Base-by-base conservation (phyloP, 2,329 filamentous ascomycete species). In the Magnaporthales sp. region DNA sequence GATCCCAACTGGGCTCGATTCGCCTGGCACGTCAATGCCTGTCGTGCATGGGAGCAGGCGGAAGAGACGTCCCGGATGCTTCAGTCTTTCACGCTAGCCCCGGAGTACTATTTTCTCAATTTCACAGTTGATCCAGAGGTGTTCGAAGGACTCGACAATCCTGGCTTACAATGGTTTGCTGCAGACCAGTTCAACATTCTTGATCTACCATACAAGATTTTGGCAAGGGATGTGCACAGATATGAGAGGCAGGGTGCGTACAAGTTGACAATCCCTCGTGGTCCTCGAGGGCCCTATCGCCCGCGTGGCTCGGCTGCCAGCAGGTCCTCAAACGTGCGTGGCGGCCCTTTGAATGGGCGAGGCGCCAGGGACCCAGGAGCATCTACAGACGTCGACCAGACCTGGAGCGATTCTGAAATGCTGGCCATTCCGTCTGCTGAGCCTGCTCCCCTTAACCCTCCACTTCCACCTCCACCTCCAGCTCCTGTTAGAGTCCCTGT, bases 31-130 rank as follows among this genome's bases (percentile, higher is more conserved):
- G 70, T 83, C 54, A 75, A 78, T 31, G 76, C 76, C 9, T 82
- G 81, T 64, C 74, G 77, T 32, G 75, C 75, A 22, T 81, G 83
- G 77, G 84, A 87, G 70, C 72, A 79, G 64, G 80, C 80, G 3
- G 67, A 69, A 8, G 68, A 74, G 31, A 79, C 78, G 1, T 72
- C 69, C 22, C 74, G 73, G 13, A 64, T 78, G 13, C 72, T 81
- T 64, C 70, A 72, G 26, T 70, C 72, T 11, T 74, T 71, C n/a
- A 74, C 71, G 8, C 71, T 79, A 11, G 74, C 72, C 13, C 78
- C 79, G 0, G 73, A 76, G 2, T 75, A 78, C 63, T 72, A 75
- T 22, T 82, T 77, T 68, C 75, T 83, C 63, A 76, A 78, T 62
- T 70, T 81, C 32, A 74, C 69, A 56, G 73, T 72, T 68, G 69